Conservation (phyloP, 2,329 filamentous ascomycete species). For the Periconia sp. region DNA sequence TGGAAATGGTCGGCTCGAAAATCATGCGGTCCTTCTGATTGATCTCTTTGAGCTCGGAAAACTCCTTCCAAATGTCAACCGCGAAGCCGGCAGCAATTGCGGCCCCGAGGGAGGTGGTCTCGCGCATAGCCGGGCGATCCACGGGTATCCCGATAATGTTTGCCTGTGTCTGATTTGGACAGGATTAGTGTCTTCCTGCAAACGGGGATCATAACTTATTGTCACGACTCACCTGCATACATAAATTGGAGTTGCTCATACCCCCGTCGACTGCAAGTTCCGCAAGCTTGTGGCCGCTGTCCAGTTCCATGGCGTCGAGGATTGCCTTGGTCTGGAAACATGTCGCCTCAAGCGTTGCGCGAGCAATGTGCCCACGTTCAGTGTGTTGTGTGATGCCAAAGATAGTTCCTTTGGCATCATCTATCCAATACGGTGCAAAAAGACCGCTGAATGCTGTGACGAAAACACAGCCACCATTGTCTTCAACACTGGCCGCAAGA, state of each 20-base stretch:
- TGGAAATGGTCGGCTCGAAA: conserved; percentile 71
- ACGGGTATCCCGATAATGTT: conserved; percentile 85
- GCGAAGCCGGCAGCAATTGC: conserved; percentile 90
- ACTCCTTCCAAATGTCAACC: conserved; percentile 76
- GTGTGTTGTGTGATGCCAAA: conserved; percentile 89
- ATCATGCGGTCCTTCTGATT: conserved; percentile 72
- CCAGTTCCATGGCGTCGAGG: conserved; percentile 87
- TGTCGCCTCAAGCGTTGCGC: conserved; percentile 87
- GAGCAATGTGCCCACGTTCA: conserved; percentile 82
- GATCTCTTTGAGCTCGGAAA: conserved; percentile 75
- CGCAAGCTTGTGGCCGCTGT: conserved; percentile 76
- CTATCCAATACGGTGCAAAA: conserved; percentile 94
- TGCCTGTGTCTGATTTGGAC: conserved; percentile 69
- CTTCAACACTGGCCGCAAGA: conserved; percentile 67
- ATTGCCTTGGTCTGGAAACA: conserved; percentile 95
- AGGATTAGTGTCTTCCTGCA: no score
- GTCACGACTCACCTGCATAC: conserved; percentile 69
- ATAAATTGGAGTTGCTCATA: conserved; percentile 85
- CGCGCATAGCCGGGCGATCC: conserved; percentile 84
- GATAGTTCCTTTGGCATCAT: conserved; percentile 83
- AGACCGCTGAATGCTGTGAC: conserved; percentile 91
- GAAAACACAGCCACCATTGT: conserved; percentile 83
- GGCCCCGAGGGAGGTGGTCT: conserved; percentile 87
- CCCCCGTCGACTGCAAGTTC: conserved; percentile 86
- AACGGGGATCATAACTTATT: conserved; percentile 13